Conservation (phyloP, 768 basidiomycete species). For the Tylopilus subfusipes region DNA sequence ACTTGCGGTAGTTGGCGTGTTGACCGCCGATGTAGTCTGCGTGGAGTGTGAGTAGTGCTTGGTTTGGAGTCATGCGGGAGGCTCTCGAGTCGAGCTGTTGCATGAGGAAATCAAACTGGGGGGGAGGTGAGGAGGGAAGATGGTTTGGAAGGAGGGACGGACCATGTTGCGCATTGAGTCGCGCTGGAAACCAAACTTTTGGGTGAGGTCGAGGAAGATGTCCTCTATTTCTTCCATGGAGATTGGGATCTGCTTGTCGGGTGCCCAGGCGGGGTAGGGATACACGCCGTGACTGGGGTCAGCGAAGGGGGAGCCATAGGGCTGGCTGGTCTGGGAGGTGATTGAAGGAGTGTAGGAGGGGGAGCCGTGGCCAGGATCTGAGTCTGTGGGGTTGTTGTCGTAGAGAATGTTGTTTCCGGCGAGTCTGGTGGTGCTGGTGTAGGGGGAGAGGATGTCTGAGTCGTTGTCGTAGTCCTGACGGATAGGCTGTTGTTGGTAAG, state of each 20-base stretch:
- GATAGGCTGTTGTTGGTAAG: constrained; percentile 31
- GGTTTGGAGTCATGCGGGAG: constrained; percentile 96
- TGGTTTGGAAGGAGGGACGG: constrained; percentile 19
- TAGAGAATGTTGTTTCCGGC: constrained; percentile 39
- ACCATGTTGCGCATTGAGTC: constrained; percentile 97
- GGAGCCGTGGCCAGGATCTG: constrained; percentile 30
- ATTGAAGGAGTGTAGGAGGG: constrained; percentile 56
- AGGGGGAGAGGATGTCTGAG: constrained; percentile 52
- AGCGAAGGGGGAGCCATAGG: constrained; percentile 56
- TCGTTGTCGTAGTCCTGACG: constrained; percentile 44
- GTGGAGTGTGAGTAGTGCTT: constrained; percentile 93
- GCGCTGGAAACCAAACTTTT: constrained; percentile 98
- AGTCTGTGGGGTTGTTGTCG: constrained; percentile 28
- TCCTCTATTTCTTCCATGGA: constrained; percentile 99
- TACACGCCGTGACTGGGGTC: constrained; percentile 54
- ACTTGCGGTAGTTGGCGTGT: constrained; percentile 98
- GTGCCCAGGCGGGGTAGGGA: constrained; percentile 94
- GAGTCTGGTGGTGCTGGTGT: constrained; percentile 56
- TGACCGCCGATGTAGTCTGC: constrained; percentile 99
- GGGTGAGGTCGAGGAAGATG: constrained; percentile 94
- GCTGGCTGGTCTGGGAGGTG: constrained; percentile 57
- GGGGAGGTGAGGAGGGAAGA: constrained; percentile 8
- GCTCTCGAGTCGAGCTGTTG: constrained; percentile 95
- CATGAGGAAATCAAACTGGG: constrained; percentile 95
- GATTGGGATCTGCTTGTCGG: constrained; percentile 91